A percentile compares a stretch with the other conserved stretches of the same genome.
These are phyloP conservation scores for Hexamita inflata DNA, from an alignment of 208 protist genomes.

Conservation along the genomic window DNA sequence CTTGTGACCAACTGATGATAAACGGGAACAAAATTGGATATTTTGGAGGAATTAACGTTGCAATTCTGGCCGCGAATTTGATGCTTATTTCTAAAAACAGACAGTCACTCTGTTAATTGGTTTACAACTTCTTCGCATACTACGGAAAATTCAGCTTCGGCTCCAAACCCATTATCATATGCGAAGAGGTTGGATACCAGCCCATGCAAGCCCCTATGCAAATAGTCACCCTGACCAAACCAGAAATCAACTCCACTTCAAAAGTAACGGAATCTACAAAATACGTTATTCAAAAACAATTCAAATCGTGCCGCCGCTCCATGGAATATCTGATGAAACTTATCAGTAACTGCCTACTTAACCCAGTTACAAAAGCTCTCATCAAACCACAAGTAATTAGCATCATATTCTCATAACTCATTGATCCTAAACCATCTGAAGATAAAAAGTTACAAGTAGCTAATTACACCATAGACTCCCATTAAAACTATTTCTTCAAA, in stretches of 20 bases:
- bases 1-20: not conserved
- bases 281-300: not conserved
- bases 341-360: too few relatives aligned
- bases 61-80: not conserved
- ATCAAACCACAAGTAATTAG: too few relatives aligned
- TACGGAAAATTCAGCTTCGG: not conserved
- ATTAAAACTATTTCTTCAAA: not conserved
- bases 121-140: not conserved
- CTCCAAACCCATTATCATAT: not conserved
- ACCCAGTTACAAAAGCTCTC: too few relatives aligned
- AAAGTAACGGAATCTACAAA: not conserved
- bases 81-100: not conserved
- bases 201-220: not conserved
- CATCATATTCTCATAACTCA: too few relatives aligned
- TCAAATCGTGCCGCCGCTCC: not conserved
- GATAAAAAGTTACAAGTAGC: too few relatives aligned
- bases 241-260: not conserved
- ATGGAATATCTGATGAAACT: not conserved
- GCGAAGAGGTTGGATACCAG: not conserved
- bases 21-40: not conserved
- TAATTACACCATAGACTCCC: too few relatives aligned
- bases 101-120: not conserved
- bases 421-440: too few relatives aligned
- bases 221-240: not conserved
- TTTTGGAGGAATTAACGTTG: not conserved